These are phyloP conservation scores for Candida sp. DNA, from an alignment of 1,139 yeast species.

Conservation along the genomic window DNA sequence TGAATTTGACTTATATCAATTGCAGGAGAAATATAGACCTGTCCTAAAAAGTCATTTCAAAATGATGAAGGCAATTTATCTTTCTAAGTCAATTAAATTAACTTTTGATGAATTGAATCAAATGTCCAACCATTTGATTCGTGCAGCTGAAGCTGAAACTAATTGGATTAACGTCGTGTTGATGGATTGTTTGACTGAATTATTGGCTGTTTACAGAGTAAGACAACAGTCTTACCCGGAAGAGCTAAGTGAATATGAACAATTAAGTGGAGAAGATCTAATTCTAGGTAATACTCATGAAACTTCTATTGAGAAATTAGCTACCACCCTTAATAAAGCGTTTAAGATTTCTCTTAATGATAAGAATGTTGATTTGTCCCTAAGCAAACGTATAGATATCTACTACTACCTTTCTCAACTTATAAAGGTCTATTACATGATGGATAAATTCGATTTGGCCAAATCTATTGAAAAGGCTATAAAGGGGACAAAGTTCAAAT, in stretches of 20 bases:
- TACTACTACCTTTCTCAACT: conserved; percentile 74
- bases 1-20: conserved; percentile 36
- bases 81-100: conserved; percentile 30
- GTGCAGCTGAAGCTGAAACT: conserved; percentile 61
- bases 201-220: conserved; percentile 45
- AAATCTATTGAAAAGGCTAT: conserved; percentile 77
- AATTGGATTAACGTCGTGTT: conserved; percentile 68
- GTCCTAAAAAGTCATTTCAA: conserved; percentile 32
- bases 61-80: conserved; percentile 36
- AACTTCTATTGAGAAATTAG: conserved; percentile 50
- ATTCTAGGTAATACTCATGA: conserved; percentile 13
- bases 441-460: conserved; percentile 73
- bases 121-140: conserved; percentile 46
- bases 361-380: conserved; percentile 49
- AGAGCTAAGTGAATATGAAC: conserved; percentile 11
- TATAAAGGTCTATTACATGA: conserved; percentile 66
- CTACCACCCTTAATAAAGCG: conserved; percentile 67
- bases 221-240: conserved; percentile 31
- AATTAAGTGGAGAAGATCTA: conserved; percentile 10
- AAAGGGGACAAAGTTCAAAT: conserved; percentile 43
- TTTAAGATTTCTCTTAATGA: conserved; percentile 81
- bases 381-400: conserved; percentile 62
- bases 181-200: conserved; percentile 52
- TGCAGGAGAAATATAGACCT: conserved; percentile 35
- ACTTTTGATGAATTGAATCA: conserved; percentile 40